phyloP scores from a whole-genome alignment of 2,329 filamentous ascomycete genomes.

The Cladosporium sp. region DNA sequence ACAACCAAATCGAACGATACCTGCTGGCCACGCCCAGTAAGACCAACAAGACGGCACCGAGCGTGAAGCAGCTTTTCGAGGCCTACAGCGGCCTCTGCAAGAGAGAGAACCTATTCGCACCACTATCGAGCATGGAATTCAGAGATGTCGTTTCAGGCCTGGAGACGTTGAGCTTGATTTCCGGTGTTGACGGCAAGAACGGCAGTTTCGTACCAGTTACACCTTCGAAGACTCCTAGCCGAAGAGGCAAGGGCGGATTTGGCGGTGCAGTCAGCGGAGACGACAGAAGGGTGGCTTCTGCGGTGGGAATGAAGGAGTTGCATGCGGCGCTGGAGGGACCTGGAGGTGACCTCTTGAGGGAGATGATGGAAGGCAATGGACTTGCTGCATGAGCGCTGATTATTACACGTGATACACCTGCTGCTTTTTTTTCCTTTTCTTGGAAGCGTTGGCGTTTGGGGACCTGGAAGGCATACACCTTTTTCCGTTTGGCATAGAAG shows the following conservation, averaged over 20 bases:
- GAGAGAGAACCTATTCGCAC: slow-evolving; percentile 81
- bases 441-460: slow-evolving; percentile 8
- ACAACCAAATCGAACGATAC: slow-evolving; percentile 27
- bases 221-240: slow-evolving; percentile 66
- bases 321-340: slow-evolving; percentile 29
- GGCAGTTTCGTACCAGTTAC: slow-evolving; percentile 60
- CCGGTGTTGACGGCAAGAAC: slow-evolving; percentile 64
- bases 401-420: neutral
- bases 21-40: slow-evolving; percentile 40
- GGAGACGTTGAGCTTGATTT: slow-evolving; percentile 78
- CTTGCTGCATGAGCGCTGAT: neutral
- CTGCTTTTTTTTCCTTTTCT: neutral
- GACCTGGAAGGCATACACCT: neutral
- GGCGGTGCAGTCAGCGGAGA: slow-evolving; percentile 53
- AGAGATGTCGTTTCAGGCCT: slow-evolving; percentile 85
- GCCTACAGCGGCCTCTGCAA: slow-evolving; percentile 80
- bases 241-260: slow-evolving; percentile 48
- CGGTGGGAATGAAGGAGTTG: slow-evolving; percentile 33
- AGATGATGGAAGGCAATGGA: slow-evolving; percentile 32
- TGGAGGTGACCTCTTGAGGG: slow-evolving; percentile 32
- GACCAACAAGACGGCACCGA: slow-evolving; percentile 55
- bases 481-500: slow-evolving; percentile 1
- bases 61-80: slow-evolving; percentile 76
- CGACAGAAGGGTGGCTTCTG: slow-evolving; percentile 47
- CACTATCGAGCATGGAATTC: slow-evolving; percentile 87